Evolutionary conservation across 2,329 filamentous ascomycete species (phyloP), one percentile per base, ranked within the genome.

Genomic region (Diaporthe australafricana): DNA sequence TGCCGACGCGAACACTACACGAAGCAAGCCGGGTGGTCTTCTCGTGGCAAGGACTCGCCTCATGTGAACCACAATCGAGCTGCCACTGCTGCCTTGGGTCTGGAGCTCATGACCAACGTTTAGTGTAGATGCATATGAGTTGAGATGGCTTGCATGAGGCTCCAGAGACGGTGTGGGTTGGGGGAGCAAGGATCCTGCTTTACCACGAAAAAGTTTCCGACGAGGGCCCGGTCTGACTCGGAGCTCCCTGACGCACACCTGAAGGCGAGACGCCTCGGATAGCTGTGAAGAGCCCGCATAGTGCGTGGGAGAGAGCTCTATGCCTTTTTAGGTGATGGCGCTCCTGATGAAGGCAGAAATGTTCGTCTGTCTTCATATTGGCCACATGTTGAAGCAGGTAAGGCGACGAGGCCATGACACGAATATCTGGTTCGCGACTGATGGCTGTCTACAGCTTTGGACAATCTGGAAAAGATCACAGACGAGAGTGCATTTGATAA

Each of bases 211-310:
- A 68, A 56, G 40, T 56, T 50, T 45, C 66, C 66, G 50, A 68
- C 55, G n/a, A 57, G 53, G 66, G n/a, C 66, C 30, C 40, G 42
- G 30, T 60, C 53, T 69, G 66, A 69, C 66, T 69, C 66, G 53
- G 53, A 69, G 55, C 53, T 20, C 38, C 42, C 42, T 60, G 53
- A 35, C 53, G 66, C 30, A 50, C 53, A 68, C 60, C 60, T 27
- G 60, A 63, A n/a, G 60, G 20, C 42, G 60, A 25, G 60, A 63
- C 60, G 42, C 60, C 42, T 63, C 60, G 60, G 60, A 63, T 27
- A 38, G 27, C 60, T 38, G 5, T 63, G 60, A 63, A 38, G 42
- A 48, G 30, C 42, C 60, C 60, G 60, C 32, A 22, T 50, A 45
- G 14, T 45, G 60, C 42, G 20, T 42, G 22, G 7, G 6, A 30